Conservation (phyloP, 371 early-diverging fungal genomes). For the Rhizopus stolonifer region DNA sequence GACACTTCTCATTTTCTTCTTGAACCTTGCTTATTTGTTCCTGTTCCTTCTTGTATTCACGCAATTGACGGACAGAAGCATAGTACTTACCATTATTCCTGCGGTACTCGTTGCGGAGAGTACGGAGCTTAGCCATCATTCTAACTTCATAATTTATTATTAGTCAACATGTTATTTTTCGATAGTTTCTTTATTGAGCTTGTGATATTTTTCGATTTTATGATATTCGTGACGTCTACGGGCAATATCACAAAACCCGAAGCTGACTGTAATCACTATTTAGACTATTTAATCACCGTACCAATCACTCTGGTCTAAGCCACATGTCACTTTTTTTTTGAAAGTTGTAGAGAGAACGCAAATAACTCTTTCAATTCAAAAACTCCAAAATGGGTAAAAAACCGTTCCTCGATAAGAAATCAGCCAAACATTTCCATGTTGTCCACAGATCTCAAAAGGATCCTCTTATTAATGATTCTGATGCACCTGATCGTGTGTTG, state of each 20-base stretch:
- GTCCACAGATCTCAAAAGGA: slow-evolving; percentile 96
- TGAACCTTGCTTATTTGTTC: slow-evolving; percentile 66
- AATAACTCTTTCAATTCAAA: too few relatives aligned
- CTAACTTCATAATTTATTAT: too few relatives aligned
- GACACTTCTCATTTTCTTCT: slow-evolving; percentile 60
- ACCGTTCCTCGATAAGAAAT: slow-evolving; percentile 85
- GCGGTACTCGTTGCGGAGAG: slow-evolving; percentile 71
- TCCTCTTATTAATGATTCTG: slow-evolving; percentile 82
- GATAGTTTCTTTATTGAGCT: too few relatives aligned
- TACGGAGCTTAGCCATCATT: slow-evolving; percentile 63
- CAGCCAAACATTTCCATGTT: slow-evolving; percentile 82
- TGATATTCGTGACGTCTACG: too few relatives aligned
- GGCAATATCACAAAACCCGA: too few relatives aligned
- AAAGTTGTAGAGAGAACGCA: too few relatives aligned
- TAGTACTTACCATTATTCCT: slow-evolving; percentile 75
- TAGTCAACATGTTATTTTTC: too few relatives aligned
- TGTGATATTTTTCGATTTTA: too few relatives aligned
- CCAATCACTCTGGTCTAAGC: not conserved
- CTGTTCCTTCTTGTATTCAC: slow-evolving; percentile 65
- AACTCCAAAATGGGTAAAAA: slow-evolving; percentile 65
- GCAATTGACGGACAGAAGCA: slow-evolving; percentile 73
- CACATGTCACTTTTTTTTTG: not conserved
- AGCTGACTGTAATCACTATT: too few relatives aligned
- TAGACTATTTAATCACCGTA: not conserved
- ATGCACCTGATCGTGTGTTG: slow-evolving; percentile 80